These are phyloP conservation scores for Paralagenidium karlingii DNA, from an alignment of 352 stramenopile species.

Conservation along the genomic window DNA sequence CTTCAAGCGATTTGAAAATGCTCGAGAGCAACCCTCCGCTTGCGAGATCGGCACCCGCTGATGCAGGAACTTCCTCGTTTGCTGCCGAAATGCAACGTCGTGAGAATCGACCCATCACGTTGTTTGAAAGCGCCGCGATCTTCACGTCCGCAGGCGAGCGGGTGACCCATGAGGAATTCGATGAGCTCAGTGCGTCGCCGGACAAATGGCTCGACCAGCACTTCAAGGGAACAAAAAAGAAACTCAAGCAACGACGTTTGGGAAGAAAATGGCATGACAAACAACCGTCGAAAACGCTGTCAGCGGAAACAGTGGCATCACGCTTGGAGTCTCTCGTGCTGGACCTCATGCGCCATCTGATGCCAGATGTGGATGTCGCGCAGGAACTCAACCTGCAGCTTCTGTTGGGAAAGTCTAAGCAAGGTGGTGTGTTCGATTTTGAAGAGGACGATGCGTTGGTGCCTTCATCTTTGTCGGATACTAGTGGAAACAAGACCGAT, in stretches of 20 bases:
- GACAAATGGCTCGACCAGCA: too few species aligned
- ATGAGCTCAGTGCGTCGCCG: conserved; percentile 43
- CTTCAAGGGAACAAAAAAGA: conserved; percentile 9
- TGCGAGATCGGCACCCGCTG: too few species aligned
- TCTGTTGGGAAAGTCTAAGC: conserved; percentile 21
- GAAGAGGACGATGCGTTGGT: conserved; percentile 34
- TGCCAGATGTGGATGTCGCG: conserved; percentile 58
- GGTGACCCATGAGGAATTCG: conserved; percentile 59
- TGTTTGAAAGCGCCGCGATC: conserved; percentile 68
- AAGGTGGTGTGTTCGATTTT: conserved; percentile 52
- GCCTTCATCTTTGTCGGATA: too few species aligned
- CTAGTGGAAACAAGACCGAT: conserved; percentile 27
- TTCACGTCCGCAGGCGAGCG: conserved; percentile 62
- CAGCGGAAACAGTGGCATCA: too few species aligned
- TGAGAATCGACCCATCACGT: conserved; percentile 45
- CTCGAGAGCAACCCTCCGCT: too few species aligned
- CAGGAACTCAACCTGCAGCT: conserved; percentile 68
- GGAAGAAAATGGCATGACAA: conserved; percentile 36
- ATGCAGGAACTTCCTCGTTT: too few species aligned
- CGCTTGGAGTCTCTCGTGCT: too few species aligned
- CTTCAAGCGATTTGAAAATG: too few species aligned
- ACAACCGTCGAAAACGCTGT: conserved; percentile 22
- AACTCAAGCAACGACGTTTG: conserved; percentile 47
- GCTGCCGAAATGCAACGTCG: too few species aligned
- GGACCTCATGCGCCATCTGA: conserved; percentile 56